Evolutionary conservation across 164 flowering plant genomes (phyloP).

Genomic region (Nymphaea thermarum): DNA sequence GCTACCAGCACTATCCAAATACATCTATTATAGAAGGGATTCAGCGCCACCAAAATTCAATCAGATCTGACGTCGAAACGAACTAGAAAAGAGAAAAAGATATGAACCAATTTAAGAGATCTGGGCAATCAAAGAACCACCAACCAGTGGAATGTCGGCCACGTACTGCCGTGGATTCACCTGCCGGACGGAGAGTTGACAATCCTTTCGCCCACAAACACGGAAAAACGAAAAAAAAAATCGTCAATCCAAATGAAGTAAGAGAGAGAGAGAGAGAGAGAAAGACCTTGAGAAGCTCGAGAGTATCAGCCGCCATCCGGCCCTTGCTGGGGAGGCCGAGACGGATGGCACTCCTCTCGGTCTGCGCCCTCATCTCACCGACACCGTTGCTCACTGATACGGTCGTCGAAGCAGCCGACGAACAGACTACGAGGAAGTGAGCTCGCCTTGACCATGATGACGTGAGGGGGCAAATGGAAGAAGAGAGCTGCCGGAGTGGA

Average conservation of each 20-base stretch:
- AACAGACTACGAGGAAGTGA: not conserved
- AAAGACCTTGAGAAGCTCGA: conserved; percentile 75
- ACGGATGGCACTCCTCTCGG: conserved; percentile 52
- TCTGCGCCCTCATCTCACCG: not conserved
- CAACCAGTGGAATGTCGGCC: conserved; percentile 85
- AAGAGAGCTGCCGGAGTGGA: not conserved
- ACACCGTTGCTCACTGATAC: not conserved
- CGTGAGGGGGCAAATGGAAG: not conserved
- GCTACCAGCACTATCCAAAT: too few species aligned
- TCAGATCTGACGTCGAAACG: not conserved
- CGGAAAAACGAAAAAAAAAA: not conserved
- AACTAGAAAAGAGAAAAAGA: not conserved
- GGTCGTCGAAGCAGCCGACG: not conserved
- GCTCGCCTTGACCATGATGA: not conserved
- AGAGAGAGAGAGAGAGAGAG: not conserved
- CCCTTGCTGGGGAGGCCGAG: conserved; percentile 95
- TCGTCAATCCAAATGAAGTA: not conserved
- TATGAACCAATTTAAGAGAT: not conserved
- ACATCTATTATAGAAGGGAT: not conserved
- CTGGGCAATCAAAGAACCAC: not conserved
- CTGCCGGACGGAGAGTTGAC: conserved; percentile 82
- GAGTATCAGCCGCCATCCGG: conserved; percentile 75
- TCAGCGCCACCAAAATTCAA: not conserved
- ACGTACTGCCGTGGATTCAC: conserved; percentile 94
- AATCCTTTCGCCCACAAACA: conserved; percentile 41